phyloP scores from a whole-genome alignment of 192 early-diverging fungal species.

The Backusella liffmaniae region DNA sequence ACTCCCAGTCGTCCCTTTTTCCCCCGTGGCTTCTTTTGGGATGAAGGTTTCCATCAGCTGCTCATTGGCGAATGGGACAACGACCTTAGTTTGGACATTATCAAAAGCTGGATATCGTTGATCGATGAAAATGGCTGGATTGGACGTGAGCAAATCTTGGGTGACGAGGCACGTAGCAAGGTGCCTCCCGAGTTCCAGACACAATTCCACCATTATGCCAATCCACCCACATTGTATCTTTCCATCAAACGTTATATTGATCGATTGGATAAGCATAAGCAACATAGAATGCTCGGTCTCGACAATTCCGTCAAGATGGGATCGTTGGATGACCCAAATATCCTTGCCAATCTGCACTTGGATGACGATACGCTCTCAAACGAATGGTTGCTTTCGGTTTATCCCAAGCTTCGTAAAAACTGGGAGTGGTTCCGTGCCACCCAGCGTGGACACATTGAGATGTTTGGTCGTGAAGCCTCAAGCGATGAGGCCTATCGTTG shows the following conservation, averaged over 20 bases:
- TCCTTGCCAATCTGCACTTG: conserved; percentile 41
- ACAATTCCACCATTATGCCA: conserved; percentile 90
- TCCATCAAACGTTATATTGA: conserved; percentile 68
- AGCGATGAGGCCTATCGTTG: conserved; percentile 81
- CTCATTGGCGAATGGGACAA: conserved; percentile 86
- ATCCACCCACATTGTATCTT: conserved; percentile 86
- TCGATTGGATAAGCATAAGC: conserved; percentile 35
- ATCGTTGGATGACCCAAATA: conserved; percentile 20
- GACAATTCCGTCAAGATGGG: conserved; percentile 15
- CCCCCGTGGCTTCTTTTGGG: conserved; percentile 96
- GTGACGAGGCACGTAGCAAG: conserved; percentile 88
- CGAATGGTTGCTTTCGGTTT: conserved; percentile 49
- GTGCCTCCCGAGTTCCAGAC: conserved; percentile 89
- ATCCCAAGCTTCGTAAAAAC: conserved; percentile 64
- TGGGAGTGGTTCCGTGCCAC: conserved; percentile 81
- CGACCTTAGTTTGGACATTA: conserved; percentile 81
- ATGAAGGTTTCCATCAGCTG: conserved; percentile 91
- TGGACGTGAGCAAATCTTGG: conserved; percentile 92
- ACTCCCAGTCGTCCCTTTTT: conserved; percentile 93
- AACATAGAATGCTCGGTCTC: not conserved
- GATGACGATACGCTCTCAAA: conserved; percentile 40
- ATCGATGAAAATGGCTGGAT: conserved; percentile 90
- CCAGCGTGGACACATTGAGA: conserved; percentile 65
- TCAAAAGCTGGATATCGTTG: conserved; percentile 73
- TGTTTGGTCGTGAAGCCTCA: conserved; percentile 43